Evolutionary conservation across 345 rosid species (phyloP), one percentile per base, ranked within the genome.

Genomic region (Gynandropsis gynandra): DNA sequence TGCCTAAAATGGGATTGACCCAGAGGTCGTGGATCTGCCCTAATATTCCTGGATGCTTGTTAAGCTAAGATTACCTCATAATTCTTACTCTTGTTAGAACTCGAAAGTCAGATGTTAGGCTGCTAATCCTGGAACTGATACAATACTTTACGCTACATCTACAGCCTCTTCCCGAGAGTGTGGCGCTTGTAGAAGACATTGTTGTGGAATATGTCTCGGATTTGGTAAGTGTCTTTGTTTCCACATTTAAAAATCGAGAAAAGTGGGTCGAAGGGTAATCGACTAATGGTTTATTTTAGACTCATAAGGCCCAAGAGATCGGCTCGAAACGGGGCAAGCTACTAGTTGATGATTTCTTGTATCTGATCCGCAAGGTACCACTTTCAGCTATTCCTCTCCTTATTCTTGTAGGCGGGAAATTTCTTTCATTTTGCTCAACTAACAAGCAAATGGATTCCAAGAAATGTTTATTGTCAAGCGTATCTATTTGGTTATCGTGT

Each of bases 101-200:
- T n/a, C n/a, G n/a, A n/a, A n/a, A n/a, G n/a, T n/a, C n/a, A n/a
- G n/a, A n/a, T n/a, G n/a, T n/a, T n/a, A n/a, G 13, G 40, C 1
- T 24, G 12, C 37, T 24, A 2, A 20, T 7, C 10, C 33, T 50
- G 13, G 13, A 16, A 29, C 48, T 62, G 1, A 62, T 45, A n/a
- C 27, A 1, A 24, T 1, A 1, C 6, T 31, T 47, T 60, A 18
- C 48, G 27, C 29, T 40, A 50, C 42, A 10, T 68, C 34, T 54
- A 55, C 81, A 87, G 98, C 89, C 95, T 10, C 88, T 84, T 73
- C 95, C 93, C 42, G 95, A 92, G 74, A 70, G 76, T n/a, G 88
- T 92, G 71, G 82, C 93, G 0, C 93, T 87, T 51, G 85, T 85
- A 45, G 93, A 90, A 65, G 96, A 90, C 72, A 82, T 90, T 70